Conservation (phyloP, 2,329 filamentous ascomycete species). For the Clonostachys sp. region DNA sequence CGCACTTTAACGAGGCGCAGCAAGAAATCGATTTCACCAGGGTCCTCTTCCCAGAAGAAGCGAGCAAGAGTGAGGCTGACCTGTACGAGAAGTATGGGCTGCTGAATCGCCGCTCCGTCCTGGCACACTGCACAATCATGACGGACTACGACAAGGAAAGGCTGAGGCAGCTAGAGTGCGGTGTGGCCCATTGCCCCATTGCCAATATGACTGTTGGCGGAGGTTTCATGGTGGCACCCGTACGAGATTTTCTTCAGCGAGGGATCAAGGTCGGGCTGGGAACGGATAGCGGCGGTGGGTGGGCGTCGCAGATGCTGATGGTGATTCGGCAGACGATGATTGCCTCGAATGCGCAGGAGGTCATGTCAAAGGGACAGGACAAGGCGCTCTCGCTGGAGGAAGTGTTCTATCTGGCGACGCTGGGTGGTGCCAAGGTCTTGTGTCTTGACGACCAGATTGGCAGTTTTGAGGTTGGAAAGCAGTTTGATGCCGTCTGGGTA, state of each 20-base stretch:
- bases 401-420: constrained; percentile 54
- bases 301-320: constrained; percentile 54
- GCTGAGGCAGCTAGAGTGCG: constrained; percentile 43
- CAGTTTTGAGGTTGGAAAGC: constrained; percentile 52
- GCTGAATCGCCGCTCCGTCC: constrained; percentile 49
- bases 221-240: constrained; percentile 57
- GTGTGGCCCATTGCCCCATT: constrained; percentile 60
- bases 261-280: constrained; percentile 64
- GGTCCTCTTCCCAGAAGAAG: constrained; percentile 42
- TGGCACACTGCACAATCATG: constrained; percentile 64
- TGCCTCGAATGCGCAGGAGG: constrained; percentile 42
- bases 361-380: constrained; percentile 29
- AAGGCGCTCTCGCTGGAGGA: constrained; percentile 43
- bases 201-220: constrained; percentile 59
- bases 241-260: constrained; percentile 50
- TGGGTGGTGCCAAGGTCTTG: constrained; percentile 57
- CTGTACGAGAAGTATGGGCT: constrained; percentile 53
- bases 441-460: constrained; percentile 48
- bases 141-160: constrained; percentile 47
- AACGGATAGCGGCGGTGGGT: constrained; percentile 61
- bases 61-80: constrained; percentile 51
- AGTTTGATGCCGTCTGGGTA: constrained; percentile 56
- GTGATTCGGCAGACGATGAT: constrained; percentile 55
- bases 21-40: constrained; percentile 53
- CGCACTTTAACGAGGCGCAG: constrained; percentile 62